These are phyloP conservation scores for Diplocarpon mali DNA, from an alignment of 2,329 filamentous ascomycete genomes.

Conservation along the genomic window DNA sequence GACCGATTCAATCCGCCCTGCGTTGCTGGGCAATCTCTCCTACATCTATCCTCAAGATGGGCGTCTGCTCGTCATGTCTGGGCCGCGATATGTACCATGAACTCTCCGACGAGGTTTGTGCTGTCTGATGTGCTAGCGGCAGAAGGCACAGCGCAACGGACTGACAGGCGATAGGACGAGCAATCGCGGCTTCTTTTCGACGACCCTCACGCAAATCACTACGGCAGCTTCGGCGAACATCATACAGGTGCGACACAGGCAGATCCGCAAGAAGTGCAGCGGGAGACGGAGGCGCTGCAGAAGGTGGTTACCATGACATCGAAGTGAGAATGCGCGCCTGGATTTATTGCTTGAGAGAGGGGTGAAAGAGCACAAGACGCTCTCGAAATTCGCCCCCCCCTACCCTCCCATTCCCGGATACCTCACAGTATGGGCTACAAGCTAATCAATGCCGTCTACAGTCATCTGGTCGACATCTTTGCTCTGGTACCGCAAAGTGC, in stretches of 20 bases:
- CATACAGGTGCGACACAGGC: slow-evolving; percentile 39
- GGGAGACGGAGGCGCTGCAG: slow-evolving; percentile 54
- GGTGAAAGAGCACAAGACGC: not conserved
- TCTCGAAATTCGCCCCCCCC: slow-evolving; percentile 7
- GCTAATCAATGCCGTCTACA: slow-evolving; percentile 26
- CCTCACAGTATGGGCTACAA: slow-evolving; percentile 3
- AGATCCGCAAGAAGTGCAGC: slow-evolving; percentile 50
- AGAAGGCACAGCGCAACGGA: not conserved
- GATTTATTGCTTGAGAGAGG: slow-evolving; percentile 1
- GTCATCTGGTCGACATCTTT: slow-evolving; percentile 58
- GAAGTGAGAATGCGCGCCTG: slow-evolving; percentile 35
- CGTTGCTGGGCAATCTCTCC: slow-evolving; percentile 3
- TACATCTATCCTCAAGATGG: slow-evolving; percentile 34
- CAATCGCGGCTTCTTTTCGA: slow-evolving; percentile 46
- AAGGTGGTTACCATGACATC: slow-evolving; percentile 53
- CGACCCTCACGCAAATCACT: slow-evolving; percentile 46
- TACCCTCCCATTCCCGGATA: slow-evolving; percentile 6
- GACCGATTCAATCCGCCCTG: slow-evolving; percentile 1
- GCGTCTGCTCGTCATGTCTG: slow-evolving; percentile 50
- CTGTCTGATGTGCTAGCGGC: not conserved
- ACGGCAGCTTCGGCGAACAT: slow-evolving; percentile 51
- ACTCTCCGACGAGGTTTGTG: slow-evolving; percentile 42
- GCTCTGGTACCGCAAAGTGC: slow-evolving; percentile 43
- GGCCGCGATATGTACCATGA: slow-evolving; percentile 38
- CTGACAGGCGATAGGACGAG: slow-evolving; percentile 22